Base-by-base conservation (phyloP, 2,329 filamentous ascomycete genomes). In the Epichloe glyceriae region DNA sequence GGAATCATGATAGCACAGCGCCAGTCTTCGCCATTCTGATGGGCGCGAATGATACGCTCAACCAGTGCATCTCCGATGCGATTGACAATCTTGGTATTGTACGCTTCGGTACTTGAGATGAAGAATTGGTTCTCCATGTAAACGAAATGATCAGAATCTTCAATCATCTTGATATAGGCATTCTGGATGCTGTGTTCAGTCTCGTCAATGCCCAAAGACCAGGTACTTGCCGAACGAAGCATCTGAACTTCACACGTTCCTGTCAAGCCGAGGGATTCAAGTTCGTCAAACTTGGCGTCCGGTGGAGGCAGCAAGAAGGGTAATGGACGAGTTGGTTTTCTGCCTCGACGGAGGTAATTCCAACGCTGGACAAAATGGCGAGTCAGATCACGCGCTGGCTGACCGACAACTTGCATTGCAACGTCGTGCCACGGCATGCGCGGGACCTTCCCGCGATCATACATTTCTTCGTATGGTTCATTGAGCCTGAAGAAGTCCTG, bases 101-200 rank as follows among this genome's bases (percentile, higher is more conserved):
- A 82, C 5, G 90, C 89, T 61, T 93, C 86, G 47, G 87, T 93
- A 57, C 88, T 95, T 37, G 88, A 94, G 65, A 98, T 86, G 71
- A 95, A 98, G 69, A 97, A 98, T 63, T 98, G 93, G 63, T 98
- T 98, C 66, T 98, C 93, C 57, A 97, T 95, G 67, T 98, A 97
- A 48, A 97, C 88, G 61, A 96, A 95, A 65, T 97, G 93, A 46
- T 98, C 88, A 2, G 89, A 96, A 56, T 91, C 85, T 57, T 93
- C 85, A 58, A 98, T 98, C 73, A 95, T 82, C 64, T 94, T 93
- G 58, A 94, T 79, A 62, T 97, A 97, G 3, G 93, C 91, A 56
- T 85, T 93, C 76, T 95, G 90, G 63, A 98, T 97, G 63, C 91
- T 97, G 66, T 90, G 84, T 65, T 98, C 93, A 0, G 85, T 86